phyloP scores from a whole-genome alignment of 495 filamentous ascomycete genomes.

The Penicillium canescens region DNA sequence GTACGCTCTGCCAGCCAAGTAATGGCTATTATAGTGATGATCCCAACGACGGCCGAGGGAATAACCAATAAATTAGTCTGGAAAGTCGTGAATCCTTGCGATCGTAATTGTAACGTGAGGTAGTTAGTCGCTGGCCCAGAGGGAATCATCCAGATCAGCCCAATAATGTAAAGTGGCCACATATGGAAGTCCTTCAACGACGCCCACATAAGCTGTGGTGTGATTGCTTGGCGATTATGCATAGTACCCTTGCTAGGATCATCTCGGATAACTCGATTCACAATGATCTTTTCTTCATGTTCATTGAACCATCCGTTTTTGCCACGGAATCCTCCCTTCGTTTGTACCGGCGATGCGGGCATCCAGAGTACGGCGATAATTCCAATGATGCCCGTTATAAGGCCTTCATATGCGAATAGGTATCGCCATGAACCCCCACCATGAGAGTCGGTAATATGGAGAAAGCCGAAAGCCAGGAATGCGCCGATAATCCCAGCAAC shows the following conservation, averaged over 20 bases:
- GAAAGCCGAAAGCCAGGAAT: conserved; percentile 51
- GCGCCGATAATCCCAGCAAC: conserved; percentile 49
- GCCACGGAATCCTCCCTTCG: conserved; percentile 57
- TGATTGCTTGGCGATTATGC: conserved; percentile 60
- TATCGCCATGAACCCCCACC: conserved; percentile 41
- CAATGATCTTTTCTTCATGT: conserved; percentile 59
- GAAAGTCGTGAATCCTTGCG: conserved; percentile 63
- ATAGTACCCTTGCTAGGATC: conserved; percentile 70
- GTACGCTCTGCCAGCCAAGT: conserved; percentile 52
- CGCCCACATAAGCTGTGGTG: conserved; percentile 44
- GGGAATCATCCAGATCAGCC: conserved; percentile 53
- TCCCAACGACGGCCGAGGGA: conserved; percentile 50
- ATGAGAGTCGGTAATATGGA: conserved; percentile 38
- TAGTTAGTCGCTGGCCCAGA: conserved; percentile 43
- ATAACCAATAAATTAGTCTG: conserved; percentile 59
- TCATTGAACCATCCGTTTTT: conserved; percentile 69
- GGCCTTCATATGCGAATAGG: conserved; percentile 22
- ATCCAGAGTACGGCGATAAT: conserved; percentile 58
- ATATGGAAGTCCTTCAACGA: conserved; percentile 55
- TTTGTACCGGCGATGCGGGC: conserved; percentile 63
- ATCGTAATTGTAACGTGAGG: conserved; percentile 58
- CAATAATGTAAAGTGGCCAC: conserved; percentile 53
- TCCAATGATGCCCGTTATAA: conserved; percentile 55
- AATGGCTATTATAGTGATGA: conserved; percentile 40
- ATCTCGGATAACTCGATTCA: conserved; percentile 71